These are phyloP conservation scores for Sordaria brevicollis DNA, from an alignment of 495 filamentous ascomycete genomes.

Conservation along the genomic window DNA sequence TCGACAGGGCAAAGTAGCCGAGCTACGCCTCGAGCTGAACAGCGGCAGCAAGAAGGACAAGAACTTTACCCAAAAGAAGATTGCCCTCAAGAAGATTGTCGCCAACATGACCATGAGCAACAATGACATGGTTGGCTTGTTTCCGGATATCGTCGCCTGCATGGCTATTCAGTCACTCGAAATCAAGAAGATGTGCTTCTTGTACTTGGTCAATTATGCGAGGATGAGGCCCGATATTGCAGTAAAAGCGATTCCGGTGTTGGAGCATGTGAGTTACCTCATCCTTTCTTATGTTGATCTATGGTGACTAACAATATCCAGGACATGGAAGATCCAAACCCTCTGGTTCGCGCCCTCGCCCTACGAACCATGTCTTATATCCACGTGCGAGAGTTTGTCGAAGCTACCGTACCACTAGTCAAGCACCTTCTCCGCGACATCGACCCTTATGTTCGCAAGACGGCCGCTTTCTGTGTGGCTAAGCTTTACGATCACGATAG, in stretches of 20 bases:
- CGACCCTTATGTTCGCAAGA: slow-evolving; percentile 97
- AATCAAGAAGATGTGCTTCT: slow-evolving; percentile 99
- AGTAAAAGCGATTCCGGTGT: slow-evolving; percentile 79
- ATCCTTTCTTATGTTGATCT: neutral
- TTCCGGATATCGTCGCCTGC: slow-evolving; percentile 87
- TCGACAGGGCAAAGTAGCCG: slow-evolving; percentile 93
- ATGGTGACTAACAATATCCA: slow-evolving; percentile 24
- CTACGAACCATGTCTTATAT: slow-evolving; percentile 95
- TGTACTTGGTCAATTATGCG: slow-evolving; percentile 95
- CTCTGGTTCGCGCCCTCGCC: slow-evolving; percentile 84
- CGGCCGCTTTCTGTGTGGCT: slow-evolving; percentile 89
- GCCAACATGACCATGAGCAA: slow-evolving; percentile 99
- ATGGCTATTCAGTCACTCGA: slow-evolving; percentile 91
- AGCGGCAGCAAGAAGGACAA: slow-evolving; percentile 97
- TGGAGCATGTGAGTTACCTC: slow-evolving; percentile 56
- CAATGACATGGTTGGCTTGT: slow-evolving; percentile 97
- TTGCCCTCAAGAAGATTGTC: slow-evolving; percentile 98
- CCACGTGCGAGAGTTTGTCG: slow-evolving; percentile 92
- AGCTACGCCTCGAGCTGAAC: slow-evolving; percentile 89
- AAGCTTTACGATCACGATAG: slow-evolving; percentile 97
- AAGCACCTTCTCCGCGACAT: slow-evolving; percentile 75
- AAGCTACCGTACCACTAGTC: slow-evolving; percentile 75
- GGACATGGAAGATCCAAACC: slow-evolving; percentile 93
- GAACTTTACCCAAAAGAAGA: slow-evolving; percentile 93
- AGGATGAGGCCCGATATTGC: slow-evolving; percentile 91